A percentile compares a stretch with the other conserved stretches of the same genome.
Evolutionary conservation across 768 basidiomycete species (phyloP).

Genomic region (Termitomyces eurrhizus): DNA sequence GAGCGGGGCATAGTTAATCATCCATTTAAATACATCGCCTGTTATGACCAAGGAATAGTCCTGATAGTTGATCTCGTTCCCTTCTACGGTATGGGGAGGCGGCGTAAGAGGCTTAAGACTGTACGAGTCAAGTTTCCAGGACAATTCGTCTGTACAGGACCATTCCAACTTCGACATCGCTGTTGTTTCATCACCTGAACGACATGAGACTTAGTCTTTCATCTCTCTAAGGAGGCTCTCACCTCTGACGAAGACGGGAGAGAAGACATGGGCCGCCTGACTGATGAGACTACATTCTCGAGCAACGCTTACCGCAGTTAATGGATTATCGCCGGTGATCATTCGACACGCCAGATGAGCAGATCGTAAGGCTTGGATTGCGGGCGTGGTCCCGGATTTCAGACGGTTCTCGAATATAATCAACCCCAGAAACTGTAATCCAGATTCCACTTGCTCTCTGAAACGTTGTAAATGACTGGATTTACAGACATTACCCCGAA

Average conservation of each 20-base stretch:
- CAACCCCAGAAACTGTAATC: conserved; percentile 86
- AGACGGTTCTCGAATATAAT: conserved; percentile 98
- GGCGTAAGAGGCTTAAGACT: conserved; percentile 78
- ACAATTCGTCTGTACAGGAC: conserved; percentile 86
- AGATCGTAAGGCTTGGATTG: conserved; percentile 80
- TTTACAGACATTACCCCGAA: not conserved
- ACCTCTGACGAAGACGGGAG: conserved; percentile 79
- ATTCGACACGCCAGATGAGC: conserved; percentile 94
- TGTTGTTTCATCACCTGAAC: conserved; percentile 48
- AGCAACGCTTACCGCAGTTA: conserved; percentile 96
- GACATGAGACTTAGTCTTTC: not conserved
- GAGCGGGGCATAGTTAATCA: conserved; percentile 90
- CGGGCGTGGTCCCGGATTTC: conserved; percentile 87
- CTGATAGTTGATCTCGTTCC: conserved; percentile 68
- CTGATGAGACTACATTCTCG: conserved; percentile 89
- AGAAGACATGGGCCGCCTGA: conserved; percentile 85
- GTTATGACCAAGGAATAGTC: conserved; percentile 92
- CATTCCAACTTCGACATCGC: conserved; percentile 73
- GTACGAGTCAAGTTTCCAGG: conserved; percentile 84
- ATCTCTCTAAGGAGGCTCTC: conserved; percentile 4
- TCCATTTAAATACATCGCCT: conserved; percentile 97
- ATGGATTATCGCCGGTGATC: conserved; percentile 97
- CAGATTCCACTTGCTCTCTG: conserved; percentile 93
- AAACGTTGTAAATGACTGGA: conserved; percentile 3
- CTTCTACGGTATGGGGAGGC: conserved; percentile 66